Base-by-base conservation (phyloP, 2,329 filamentous ascomycete genomes). In the Diplodia corticola region DNA sequence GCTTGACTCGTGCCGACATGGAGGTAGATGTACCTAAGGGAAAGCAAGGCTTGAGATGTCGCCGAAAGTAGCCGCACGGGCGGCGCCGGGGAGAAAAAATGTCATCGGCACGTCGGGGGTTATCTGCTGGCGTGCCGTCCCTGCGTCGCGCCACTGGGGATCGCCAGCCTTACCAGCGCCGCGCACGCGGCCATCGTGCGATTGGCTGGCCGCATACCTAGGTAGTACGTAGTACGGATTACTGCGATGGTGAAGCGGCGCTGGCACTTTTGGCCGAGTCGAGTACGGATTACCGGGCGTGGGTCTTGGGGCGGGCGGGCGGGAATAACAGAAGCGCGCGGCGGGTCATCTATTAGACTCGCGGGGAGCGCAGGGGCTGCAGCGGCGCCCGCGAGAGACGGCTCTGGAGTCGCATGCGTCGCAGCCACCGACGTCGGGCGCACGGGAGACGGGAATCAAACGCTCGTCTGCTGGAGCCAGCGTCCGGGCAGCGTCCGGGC, bases 401-500 rank as follows among this genome's bases (percentile, higher is more conserved):
- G 24, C 28, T 33, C 20, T 2, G 49, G 24, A 1, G 49, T 30
- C 24, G 30, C 30, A 10, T 10, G 1, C 30, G 30, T 10, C 9
- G 30, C 30, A 9, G 30, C 30, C 30, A 33, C 30, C 30, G 30
- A 33, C 30, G 30, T 33, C 1, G 30, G 30, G 2, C 5, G 4
- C 5, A 7, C 10, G 5, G 10, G 28, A 30, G 28, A 30, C 6
- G 6, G 28, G 10, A 30, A 9, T 30, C 28, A 30, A 30, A 30
- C 28, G 28, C 6, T 9, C 6, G 6, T 7, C 2, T 7, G 50
- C 63, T 57, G 63, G 63, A 64, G n/a, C 26, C 44, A 64, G 35
- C 40, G n/a, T 64, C 63, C 63, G 63, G 26, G 35, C 40, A 64
- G 30, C 37, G n/a, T 64, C 61, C 61, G 61, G 24, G 35, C 40